Evolutionary conservation across 345 rosid genomes (phyloP).

Genomic region (Salix suchowensis): DNA sequence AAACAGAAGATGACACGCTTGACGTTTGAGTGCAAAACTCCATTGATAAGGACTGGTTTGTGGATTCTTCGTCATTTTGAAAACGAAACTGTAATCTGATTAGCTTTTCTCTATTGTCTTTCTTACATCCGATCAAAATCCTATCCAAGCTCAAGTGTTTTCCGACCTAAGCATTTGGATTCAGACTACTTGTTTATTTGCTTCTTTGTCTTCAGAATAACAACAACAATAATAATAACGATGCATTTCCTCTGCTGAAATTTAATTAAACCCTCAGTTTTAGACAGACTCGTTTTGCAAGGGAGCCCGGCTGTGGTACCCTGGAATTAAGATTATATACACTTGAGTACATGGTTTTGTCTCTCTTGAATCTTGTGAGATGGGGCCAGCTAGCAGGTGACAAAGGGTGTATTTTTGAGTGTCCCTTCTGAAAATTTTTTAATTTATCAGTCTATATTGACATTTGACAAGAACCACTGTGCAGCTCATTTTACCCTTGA

Average conservation of each 20-base stretch:
- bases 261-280: neutral
- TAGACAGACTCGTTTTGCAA: neutral
- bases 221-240: too few relatives aligned
- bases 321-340: neutral
- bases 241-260: neutral
- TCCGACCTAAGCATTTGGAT: neutral
- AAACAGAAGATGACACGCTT: conserved; percentile 11
- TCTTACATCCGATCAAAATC: neutral
- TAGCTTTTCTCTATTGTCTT: neutral
- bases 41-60: conserved; percentile 2
- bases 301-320: neutral
- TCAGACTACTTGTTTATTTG: neutral
- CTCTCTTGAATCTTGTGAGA: neutral
- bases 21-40: conserved; percentile 33
- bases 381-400: too few relatives aligned
- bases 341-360: neutral
- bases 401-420: too few relatives aligned
- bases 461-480: neutral
- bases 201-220: too few relatives aligned
- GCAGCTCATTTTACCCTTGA: neutral
- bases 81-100: conserved; percentile 5
- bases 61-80: neutral
- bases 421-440: too few relatives aligned
- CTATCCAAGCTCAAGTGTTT: neutral
- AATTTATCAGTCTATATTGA: too few relatives aligned